Base-by-base conservation (phyloP, 768 basidiomycete genomes). In the Inosperma sp. region DNA sequence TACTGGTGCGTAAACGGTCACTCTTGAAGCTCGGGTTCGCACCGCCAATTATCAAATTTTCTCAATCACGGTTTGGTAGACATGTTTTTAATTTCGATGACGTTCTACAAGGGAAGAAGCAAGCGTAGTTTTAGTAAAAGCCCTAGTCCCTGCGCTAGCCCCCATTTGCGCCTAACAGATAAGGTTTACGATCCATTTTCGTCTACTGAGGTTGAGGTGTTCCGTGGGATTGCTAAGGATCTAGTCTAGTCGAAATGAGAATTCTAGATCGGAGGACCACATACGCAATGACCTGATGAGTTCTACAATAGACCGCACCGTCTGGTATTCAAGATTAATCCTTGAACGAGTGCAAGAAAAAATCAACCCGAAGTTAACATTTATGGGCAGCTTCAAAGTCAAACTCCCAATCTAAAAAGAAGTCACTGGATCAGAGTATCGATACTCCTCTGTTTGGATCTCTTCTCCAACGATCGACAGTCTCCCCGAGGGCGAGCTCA, bases 131-230 rank as follows among this genome's bases (percentile, higher is more conserved):
- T 4, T 23, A 9, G 27, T 37, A 23, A 43, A 14, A 23, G 40
- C 16, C 14, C 33, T 25, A 7, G 97, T 97, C 73, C 95, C 96
- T 44, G 95, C 95, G 59, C 97, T 95, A 1, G 90, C 86, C 10
- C 92, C 92, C 87, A 95, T 92, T 39, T 93, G 81, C 5, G 94
- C 95, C 69, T 98, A 96, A 27, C 96, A 84, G 61, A 98, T 96
- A 54, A 98, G 86, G 74, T 98, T 97, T 61, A 98, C 96, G 55
- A 98, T 95, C 95, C 95, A 99, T 62, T 95, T 95, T 66, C 98
- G 96, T 34, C 77, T 81, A n/a, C 88, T 85, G 41, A 98, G 79
- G 67, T 97, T 97, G 12, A 98, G 78, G 7, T 94, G 84, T 61
- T 91, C 86, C 8, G 94, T 95, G 10, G 98, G 80, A 62, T 96